Percentiles rank a stretch among this genome's conserved stretches.
phyloP scores from a whole-genome alignment of 345 rosid genomes.

The Firmiana major region DNA sequence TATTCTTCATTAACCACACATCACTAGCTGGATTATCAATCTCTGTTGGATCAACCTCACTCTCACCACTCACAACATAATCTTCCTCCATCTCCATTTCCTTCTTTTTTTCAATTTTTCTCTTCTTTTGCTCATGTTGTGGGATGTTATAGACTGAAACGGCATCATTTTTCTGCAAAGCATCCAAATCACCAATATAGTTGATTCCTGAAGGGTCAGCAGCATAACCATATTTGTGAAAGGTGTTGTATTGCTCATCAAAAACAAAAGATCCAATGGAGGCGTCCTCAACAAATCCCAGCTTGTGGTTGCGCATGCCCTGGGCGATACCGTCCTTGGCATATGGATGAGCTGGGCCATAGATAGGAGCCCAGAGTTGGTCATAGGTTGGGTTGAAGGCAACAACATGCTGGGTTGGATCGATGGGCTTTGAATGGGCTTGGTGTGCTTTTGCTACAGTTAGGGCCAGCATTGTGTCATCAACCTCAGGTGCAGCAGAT shows the following conservation, averaged over 20 bases:
- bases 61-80: slow-evolving; percentile 12
- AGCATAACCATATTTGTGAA: slow-evolving; percentile 83
- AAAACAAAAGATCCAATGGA: slow-evolving; percentile 76
- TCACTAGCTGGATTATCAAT: slow-evolving; percentile 80
- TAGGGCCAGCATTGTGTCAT: slow-evolving; percentile 83
- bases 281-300: slow-evolving; percentile 93
- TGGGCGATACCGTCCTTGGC: slow-evolving; percentile 94
- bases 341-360: slow-evolving; percentile 86
- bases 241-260: slow-evolving; percentile 91
- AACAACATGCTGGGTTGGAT: slow-evolving; percentile 73
- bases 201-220: slow-evolving; percentile 81
- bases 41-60: slow-evolving; percentile 40
- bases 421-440: slow-evolving; percentile 62
- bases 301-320: slow-evolving; percentile 97
- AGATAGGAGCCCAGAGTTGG: slow-evolving; percentile 89
- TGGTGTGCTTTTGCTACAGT: slow-evolving; percentile 58
- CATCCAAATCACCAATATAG: slow-evolving; percentile 75
- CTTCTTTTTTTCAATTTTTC: slow-evolving; percentile 57
- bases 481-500: slow-evolving; percentile 91
- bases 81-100: slow-evolving; percentile 38
- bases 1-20: slow-evolving; percentile 72
- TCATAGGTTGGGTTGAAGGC: slow-evolving; percentile 78
- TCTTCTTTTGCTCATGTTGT: slow-evolving; percentile 79
- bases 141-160: slow-evolving; percentile 76
- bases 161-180: slow-evolving; percentile 56